Base-by-base conservation (phyloP, 306 rosid species). In the Luffa aegyptiaca region DNA sequence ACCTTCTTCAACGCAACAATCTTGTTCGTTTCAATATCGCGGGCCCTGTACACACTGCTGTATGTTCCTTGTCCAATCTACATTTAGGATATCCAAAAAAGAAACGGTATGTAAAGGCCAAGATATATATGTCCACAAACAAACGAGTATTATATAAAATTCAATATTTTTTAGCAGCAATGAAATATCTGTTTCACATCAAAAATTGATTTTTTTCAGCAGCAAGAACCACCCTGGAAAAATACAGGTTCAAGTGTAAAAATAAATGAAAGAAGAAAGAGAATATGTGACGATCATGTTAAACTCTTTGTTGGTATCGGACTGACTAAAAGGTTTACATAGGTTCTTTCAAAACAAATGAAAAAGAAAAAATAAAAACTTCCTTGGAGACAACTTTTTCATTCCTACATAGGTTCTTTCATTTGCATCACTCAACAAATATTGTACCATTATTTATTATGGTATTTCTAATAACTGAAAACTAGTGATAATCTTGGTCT, bases 41-140 rank as follows among this genome's bases (percentile, higher is more conserved):
- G 92, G 56, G 97, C 97, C 82, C 83, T 87, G 75, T 91, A 91
- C 77, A 93, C 97, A 78, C 92, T 87, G 80, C 97, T 93, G 86
- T 93, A 93, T 58, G 98, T 91, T 85, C 98, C 98, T 87, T 93
- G 96, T 17, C 98, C 98, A 86, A 93, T 87, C 97, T 93, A 87
- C 80, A 85, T 39, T 13, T 42, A 7, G 17, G 10, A 52, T 59
- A 61, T 46, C 53, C 61, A 73, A 74, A 74, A 74, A 9, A 58
- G 36, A n/a, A 48, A 6, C 5, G 36, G 35, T 39, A 77, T 39
- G 70, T 42, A 39, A 77, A 12, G 37, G 39, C 49, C 35, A 36
- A 58, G 31, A 77, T 5, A 59, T 57, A n/a, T 8, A 59, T 7
- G 53, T 18, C 26, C 49, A 39, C 48, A 56, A 64, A 51, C 46